Conservation (phyloP, 1,284 basidiomycete genomes). For the Chalciporus piperatoides region DNA sequence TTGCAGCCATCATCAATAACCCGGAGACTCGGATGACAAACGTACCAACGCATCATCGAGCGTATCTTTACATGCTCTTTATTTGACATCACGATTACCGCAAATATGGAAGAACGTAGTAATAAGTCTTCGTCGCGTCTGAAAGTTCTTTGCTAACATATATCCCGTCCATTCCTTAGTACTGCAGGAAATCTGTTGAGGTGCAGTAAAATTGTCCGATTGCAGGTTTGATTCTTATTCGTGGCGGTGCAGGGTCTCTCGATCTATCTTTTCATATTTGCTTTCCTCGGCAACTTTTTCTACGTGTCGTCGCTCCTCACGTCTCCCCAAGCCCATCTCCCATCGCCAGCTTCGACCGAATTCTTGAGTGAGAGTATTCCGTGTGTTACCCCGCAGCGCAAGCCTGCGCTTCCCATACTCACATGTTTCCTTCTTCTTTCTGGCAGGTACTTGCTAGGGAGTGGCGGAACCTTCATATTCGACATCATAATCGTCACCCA, state of each 20-base stretch:
- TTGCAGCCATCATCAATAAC: conserved; percentile 22
- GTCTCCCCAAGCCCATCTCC: conserved; percentile 52
- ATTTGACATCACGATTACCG: conserved; percentile 86
- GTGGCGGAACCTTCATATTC: conserved; percentile 85
- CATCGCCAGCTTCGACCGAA: conserved; percentile 51
- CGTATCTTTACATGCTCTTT: conserved; percentile 88
- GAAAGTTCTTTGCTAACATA: conserved; percentile 2
- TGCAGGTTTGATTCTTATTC: conserved; percentile 11
- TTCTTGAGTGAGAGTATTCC: conserved; percentile 73
- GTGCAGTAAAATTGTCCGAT: conserved; percentile 33
- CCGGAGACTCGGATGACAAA: conserved; percentile 26
- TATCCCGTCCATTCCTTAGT: conserved; percentile 45
- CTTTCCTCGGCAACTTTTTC: conserved; percentile 87
- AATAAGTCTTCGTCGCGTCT: conserved; percentile 36
- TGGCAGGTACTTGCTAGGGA: conserved; percentile 77
- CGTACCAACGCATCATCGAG: conserved; percentile 66
- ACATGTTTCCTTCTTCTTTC: conserved; percentile 1
- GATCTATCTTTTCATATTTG: conserved; percentile 88
- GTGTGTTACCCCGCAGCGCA: conserved; percentile 42
- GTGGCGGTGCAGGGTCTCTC: conserved; percentile 65
- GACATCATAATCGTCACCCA: conserved; percentile 82
- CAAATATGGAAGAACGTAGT: conserved; percentile 96
- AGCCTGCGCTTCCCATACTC: conserved; percentile 5
- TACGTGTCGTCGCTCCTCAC: conserved; percentile 84
- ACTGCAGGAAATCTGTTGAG: conserved; percentile 86